Conservation (phyloP, 2,329 filamentous ascomycete genomes). For the Mycosphaerella sp. region DNA sequence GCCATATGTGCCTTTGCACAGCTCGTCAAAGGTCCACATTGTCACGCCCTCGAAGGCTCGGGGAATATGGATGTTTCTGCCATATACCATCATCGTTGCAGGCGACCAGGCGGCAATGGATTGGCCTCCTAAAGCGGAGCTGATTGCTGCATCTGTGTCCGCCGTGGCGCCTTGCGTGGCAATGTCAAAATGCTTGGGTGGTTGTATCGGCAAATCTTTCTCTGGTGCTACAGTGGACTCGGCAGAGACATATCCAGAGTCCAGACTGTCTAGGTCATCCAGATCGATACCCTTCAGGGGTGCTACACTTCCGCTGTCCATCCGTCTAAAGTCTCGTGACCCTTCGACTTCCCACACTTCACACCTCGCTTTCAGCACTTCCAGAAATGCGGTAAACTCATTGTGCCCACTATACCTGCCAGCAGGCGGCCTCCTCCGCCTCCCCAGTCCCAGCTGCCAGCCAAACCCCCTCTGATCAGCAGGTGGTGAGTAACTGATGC, state of each 20-base stretch:
- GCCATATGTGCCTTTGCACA: constrained; percentile 60
- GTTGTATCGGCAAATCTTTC: constrained; percentile 1
- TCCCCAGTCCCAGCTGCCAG: constrained; percentile 33
- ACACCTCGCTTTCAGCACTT: constrained; percentile 68
- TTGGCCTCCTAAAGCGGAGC: constrained; percentile 10
- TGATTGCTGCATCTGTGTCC: constrained; percentile 17
- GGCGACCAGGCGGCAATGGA: constrained; percentile 37
- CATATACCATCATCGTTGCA: constrained; percentile 52
- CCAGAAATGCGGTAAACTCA: constrained; percentile 69
- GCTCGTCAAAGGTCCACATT: constrained; percentile 60
- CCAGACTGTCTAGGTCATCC: constrained; percentile 11
- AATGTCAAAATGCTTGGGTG: constrained; percentile 21
- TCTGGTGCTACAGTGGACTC: neutral
- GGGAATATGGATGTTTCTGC: constrained; percentile 55
- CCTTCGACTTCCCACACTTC: constrained; percentile 82
- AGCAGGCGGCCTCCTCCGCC: constrained; percentile 34
- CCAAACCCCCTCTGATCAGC: constrained; percentile 44
- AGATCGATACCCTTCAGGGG: constrained; percentile 17
- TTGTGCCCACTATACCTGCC: constrained; percentile 55
- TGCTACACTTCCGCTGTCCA: constrained; percentile 40
- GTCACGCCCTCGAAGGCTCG: constrained; percentile 52
- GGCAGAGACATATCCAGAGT: constrained; percentile 17
- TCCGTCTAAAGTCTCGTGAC: constrained; percentile 60
- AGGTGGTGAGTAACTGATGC: constrained; percentile 58
- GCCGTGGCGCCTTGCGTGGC: constrained; percentile 9